These are phyloP conservation scores for Tilletiopsis washingtonensis DNA, from an alignment of 1,284 basidiomycete genomes.

Conservation along the genomic window DNA sequence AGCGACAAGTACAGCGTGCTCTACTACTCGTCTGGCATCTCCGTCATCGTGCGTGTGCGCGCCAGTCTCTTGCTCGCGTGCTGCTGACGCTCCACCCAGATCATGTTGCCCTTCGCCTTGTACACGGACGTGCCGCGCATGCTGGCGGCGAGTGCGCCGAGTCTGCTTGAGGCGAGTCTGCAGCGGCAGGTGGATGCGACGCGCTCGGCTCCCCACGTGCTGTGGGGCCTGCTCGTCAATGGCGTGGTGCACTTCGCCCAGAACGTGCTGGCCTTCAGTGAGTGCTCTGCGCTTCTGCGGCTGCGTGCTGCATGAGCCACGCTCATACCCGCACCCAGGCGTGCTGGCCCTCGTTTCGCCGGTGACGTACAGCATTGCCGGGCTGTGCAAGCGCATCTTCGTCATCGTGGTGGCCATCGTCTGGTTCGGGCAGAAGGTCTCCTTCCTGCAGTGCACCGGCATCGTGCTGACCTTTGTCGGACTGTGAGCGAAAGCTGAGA, in stretches of 20 bases:
- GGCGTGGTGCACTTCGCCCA: conserved; percentile 94
- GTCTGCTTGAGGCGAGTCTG: no score
- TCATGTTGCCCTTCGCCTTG: conserved; percentile 42
- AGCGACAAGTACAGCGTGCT: conserved; percentile 95
- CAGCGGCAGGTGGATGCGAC: background rate
- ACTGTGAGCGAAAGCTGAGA: conserved; percentile 53
- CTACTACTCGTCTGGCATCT: conserved; percentile 88
- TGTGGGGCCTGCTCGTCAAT: conserved; percentile 64
- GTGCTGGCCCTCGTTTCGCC: conserved; percentile 92
- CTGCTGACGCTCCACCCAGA: conserved; percentile 2
- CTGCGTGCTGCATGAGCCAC: no score
- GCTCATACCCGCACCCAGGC: no score
- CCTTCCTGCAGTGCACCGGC: conserved; percentile 70
- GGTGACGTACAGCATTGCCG: conserved; percentile 97
- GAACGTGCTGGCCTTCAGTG: conserved; percentile 89
- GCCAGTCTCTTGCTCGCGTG: background rate
- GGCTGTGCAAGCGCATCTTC: conserved; percentile 91
- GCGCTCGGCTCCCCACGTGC: conserved; percentile 53
- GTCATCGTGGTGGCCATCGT: conserved; percentile 96
- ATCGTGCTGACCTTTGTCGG: conserved; percentile 84
- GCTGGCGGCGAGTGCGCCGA: background rate
- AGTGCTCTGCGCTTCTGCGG: no score
- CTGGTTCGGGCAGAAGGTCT: conserved; percentile 87
- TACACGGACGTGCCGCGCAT: conserved; percentile 26
- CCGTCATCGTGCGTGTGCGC: conserved; percentile 61